phyloP scores from a whole-genome alignment of 1,139 yeast genomes.

The Taphrina betulina region DNA sequence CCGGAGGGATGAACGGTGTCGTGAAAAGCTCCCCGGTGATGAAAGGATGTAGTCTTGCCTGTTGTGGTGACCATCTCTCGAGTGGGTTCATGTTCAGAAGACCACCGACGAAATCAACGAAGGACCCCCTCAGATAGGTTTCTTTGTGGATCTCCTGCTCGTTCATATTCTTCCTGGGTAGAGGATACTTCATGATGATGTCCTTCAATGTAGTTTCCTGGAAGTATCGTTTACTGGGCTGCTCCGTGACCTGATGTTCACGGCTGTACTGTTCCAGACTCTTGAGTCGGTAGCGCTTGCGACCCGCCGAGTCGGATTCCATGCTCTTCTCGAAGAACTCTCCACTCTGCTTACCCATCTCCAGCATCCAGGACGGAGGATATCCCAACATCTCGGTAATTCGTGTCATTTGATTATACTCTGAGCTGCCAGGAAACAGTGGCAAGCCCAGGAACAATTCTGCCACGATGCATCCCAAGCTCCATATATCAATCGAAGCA shows the following conservation, averaged over 20 bases:
- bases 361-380: slow-evolving; percentile 96
- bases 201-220: slow-evolving; percentile 70
- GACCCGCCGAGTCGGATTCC: slow-evolving; percentile 45
- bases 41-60: slow-evolving; percentile 89
- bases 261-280: slow-evolving; percentile 59
- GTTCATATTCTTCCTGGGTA: slow-evolving; percentile 58
- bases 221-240: slow-evolving; percentile 81
- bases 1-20: slow-evolving; percentile 42
- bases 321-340: slow-evolving; percentile 58
- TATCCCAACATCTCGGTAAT: slow-evolving; percentile 76
- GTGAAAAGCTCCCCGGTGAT: slow-evolving; percentile 51
- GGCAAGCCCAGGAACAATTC: slow-evolving; percentile 92
- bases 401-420: slow-evolving; percentile 82
- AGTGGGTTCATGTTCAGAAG: slow-evolving; percentile 81
- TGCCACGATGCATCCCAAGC: slow-evolving; percentile 93
- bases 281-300: slow-evolving; percentile 52
- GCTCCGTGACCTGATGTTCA: slow-evolving; percentile 61
- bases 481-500: slow-evolving; percentile 97
- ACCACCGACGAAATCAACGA: slow-evolving; percentile 76
- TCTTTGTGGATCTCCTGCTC: slow-evolving; percentile 49
- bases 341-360: slow-evolving; percentile 81
- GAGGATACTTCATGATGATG: slow-evolving; percentile 69
- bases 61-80: slow-evolving; percentile 95
- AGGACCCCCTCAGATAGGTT: slow-evolving; percentile 47
- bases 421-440: slow-evolving; percentile 91